Evolutionary conservation across 2,329 filamentous ascomycete genomes (phyloP).

Genomic region (Cercospora beticola): DNA sequence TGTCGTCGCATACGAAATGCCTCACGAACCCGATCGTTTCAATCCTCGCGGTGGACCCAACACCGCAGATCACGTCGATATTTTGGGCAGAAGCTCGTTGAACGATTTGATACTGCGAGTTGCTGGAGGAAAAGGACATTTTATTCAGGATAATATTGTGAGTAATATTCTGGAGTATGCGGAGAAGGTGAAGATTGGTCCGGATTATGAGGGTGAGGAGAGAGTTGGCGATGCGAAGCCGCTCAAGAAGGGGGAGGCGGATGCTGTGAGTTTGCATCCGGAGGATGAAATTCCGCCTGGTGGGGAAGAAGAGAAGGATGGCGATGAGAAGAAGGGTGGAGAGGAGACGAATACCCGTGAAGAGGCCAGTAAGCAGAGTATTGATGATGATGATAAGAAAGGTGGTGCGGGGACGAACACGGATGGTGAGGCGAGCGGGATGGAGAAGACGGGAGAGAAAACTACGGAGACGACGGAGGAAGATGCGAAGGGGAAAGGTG

Average conservation of each 20-base stretch:
- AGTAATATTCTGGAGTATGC: conserved; percentile 83
- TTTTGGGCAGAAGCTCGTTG: conserved; percentile 80
- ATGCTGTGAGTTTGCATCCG: conserved; percentile 1
- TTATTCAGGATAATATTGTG: conserved; percentile 73
- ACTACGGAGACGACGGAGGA: conserved; percentile 10
- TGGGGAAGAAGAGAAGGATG: background rate
- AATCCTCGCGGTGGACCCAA: conserved; percentile 72
- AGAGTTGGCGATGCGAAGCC: conserved; percentile 14
- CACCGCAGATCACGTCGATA: conserved; percentile 90
- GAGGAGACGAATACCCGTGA: background rate
- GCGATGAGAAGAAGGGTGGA: background rate
- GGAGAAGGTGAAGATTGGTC: conserved; percentile 59
- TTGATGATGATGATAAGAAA: background rate
- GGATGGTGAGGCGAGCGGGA: conserved; percentile 11
- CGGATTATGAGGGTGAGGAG: conserved; percentile 22
- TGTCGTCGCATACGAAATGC: conserved; percentile 91
- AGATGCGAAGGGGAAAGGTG: background rate
- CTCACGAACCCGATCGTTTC: conserved; percentile 90
- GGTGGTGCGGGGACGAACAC: conserved; percentile 1
- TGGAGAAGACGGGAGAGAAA: conserved; percentile 11
- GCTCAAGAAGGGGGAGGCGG: background rate
- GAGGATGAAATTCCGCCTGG: background rate
- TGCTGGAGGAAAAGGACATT: conserved; percentile 78
- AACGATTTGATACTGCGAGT: conserved; percentile 89
- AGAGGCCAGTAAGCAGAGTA: background rate